Percentiles rank a stretch among this genome's conserved stretches.
These are phyloP conservation scores for Blastocystis sp. DNA, from an alignment of 352 stramenopile genomes.

Conservation along the genomic window DNA sequence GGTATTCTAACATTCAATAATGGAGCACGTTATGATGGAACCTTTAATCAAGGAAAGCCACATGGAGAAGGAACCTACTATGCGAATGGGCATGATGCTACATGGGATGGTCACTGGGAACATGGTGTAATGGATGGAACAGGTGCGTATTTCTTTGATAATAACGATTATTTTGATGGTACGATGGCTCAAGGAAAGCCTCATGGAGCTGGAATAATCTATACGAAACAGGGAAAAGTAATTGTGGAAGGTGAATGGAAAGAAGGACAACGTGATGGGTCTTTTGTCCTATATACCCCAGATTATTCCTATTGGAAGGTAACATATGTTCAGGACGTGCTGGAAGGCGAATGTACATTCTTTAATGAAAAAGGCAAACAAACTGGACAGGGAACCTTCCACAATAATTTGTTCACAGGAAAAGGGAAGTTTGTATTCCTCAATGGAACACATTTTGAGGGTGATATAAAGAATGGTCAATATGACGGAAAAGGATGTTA, in stretches of 20 bases:
- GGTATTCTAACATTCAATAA: slow-evolving; percentile 31
- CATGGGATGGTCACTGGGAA: slow-evolving; percentile 19
- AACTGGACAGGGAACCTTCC: not conserved
- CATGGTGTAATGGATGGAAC: not conserved
- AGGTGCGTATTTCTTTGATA: slow-evolving; percentile 49
- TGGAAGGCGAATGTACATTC: not conserved
- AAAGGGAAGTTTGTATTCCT: not conserved
- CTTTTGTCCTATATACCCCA: not conserved
- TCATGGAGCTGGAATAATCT: not conserved
- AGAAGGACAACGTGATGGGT: not conserved
- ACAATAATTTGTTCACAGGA: not conserved
- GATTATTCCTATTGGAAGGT: not conserved
- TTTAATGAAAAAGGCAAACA: not conserved
- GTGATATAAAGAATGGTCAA: not conserved
- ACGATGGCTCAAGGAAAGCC: not conserved
- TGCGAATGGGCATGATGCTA: not conserved
- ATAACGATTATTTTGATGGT: slow-evolving; percentile 32
- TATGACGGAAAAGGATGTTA: not conserved
- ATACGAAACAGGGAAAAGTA: not conserved
- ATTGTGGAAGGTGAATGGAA: slow-evolving; percentile 8
- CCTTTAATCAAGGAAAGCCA: not conserved
- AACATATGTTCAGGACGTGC: not conserved
- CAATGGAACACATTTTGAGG: not conserved
- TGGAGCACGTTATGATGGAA: slow-evolving; percentile 18
- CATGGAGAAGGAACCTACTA: slow-evolving; percentile 36